A percentile compares a stretch with the other conserved stretches of the same genome.
Conservation (phyloP, 202 grass and related monocot species). For the Brachypodium distachyon region DNA sequence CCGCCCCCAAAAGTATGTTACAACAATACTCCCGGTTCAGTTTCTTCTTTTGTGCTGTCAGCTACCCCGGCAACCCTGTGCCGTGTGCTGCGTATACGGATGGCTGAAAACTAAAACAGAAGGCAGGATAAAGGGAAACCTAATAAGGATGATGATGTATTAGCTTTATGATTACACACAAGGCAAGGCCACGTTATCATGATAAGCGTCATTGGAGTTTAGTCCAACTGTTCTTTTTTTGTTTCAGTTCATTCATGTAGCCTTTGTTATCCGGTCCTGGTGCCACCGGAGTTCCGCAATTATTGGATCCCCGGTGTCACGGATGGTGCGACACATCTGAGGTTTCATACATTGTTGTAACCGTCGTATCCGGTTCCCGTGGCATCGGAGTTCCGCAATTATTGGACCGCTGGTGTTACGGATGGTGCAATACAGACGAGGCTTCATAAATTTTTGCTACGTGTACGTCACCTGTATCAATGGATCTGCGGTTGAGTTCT, state of each 20-base stretch:
- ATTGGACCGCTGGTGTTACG: neutral
- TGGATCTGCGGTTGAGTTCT: fast-evolving
- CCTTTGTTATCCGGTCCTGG: neutral
- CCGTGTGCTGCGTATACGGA: too few species aligned
- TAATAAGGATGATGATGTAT: too few species aligned
- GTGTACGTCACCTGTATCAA: neutral
- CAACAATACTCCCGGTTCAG: too few species aligned
- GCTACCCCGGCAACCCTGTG: too few species aligned
- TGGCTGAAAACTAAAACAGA: too few species aligned
- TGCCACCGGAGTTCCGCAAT: neutral
- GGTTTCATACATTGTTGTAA: neutral
- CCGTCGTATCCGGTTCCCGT: neutral
- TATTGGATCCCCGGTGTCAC: neutral
- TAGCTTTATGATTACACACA: neutral
- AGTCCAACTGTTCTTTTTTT: neutral
- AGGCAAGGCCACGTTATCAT: neutral
- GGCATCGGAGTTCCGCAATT: neutral
- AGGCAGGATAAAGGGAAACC: too few species aligned
- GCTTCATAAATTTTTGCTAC: neutral
- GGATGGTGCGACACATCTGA: too few species aligned
- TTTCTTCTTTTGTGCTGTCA: too few species aligned
- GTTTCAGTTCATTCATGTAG: neutral
- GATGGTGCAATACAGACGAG: too few species aligned
- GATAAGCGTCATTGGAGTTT: neutral
- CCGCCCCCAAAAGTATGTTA: too few species aligned